Base-by-base conservation (phyloP, 176 grass and related monocot genomes). In the Phragmites australis region DNA sequence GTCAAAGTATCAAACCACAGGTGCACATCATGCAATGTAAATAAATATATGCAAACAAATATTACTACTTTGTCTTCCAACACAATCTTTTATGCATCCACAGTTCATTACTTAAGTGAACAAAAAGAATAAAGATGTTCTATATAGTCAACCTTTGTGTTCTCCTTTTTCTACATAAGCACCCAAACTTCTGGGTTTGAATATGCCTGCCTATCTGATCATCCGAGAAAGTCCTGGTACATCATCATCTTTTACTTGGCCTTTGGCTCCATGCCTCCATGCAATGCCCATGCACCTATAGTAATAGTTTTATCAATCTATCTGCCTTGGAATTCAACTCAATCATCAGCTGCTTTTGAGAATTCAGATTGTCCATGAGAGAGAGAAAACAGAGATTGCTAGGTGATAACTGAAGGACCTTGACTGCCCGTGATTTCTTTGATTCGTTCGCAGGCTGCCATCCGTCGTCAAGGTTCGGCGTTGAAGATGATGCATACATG, bases 1-100 rank as follows among this genome's bases (percentile, higher is more conserved):
- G 69, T 89, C 87, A 89, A 89, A 79, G 22, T 61, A 74, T 70
- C 87, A 89, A 79, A 74, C 22, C 61, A 72, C 55, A 52, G 43
- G 26, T 42, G 22, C 70, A 54, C 70, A 54, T 57, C 37, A 42
- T 42, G 52, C 51, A 57, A 16, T 15, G 45, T 5, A 73, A 8
- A 60, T 50, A 18, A 60, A 17, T 22, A 16, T 17, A 78, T n/a
- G 9, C 27, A 32, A 48, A n/a, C 13, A 53, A 51, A n/a, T n/a
- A n/a, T n/a, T n/a, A n/a, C n/a, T n/a, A n/a, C n/a, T n/a, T n/a
- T n/a, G n/a, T n/a, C n/a, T n/a, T n/a, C 47, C 46, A 15, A 47
- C 21, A 39, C 50, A 29, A 58, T 77, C 70, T 48, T 68, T 44
- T 46, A 6, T 30, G 2, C 19, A 11, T 2, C 13, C 14, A 41